Base-by-base conservation (phyloP, 2,329 filamentous ascomycete genomes). In the Fusarium sacchari region DNA sequence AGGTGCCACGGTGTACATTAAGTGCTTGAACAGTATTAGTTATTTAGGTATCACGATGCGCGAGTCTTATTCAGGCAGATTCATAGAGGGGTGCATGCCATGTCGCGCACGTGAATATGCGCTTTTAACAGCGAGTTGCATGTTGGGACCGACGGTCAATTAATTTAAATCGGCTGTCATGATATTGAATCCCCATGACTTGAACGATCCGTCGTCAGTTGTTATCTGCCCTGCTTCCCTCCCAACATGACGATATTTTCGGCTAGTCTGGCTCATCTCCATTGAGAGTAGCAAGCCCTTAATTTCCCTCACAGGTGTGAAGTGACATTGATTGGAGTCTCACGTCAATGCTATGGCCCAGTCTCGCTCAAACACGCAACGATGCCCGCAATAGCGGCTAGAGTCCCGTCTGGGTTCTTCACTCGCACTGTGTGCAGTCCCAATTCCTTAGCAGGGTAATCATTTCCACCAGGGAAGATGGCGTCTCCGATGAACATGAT, bases 401-500 rank as follows among this genome's bases (percentile, higher is more conserved):
- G 36, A 1, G 64, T 67, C 3, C 64, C 64, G 61, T 67, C 64
- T 3, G 64, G 64, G 20, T 67, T 67, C 34, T 67, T 67, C 9
- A 67, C 64, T 14, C 64, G 64, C 24, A 67, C 64, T 1, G 64
- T 67, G n/a, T 67, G 64, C 17, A 67, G 22, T 3, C 64, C 64
- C 11, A 67, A 6, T 20, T 67, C 64, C 32, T 67, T 67, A 3
- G 64, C 64, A 28, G 64, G 64, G 18, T 67, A 67, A 15, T 67
- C 64, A n/a, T 67, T 67, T 15, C 64, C 64, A 14, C 64, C 64
- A 5, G 64, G 64, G 24, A 67, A 67, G 22, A 67, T 67, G 8
- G 64, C 64, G 24, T 67, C 64, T 37, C 64, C 64, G 4, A 67
- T 67, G 9, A 67, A 67, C 64, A 67, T 67, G 18, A 67, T 67